phyloP scores from a whole-genome alignment of 2,329 filamentous ascomycete species.

The Aureobasidium namibiae region DNA sequence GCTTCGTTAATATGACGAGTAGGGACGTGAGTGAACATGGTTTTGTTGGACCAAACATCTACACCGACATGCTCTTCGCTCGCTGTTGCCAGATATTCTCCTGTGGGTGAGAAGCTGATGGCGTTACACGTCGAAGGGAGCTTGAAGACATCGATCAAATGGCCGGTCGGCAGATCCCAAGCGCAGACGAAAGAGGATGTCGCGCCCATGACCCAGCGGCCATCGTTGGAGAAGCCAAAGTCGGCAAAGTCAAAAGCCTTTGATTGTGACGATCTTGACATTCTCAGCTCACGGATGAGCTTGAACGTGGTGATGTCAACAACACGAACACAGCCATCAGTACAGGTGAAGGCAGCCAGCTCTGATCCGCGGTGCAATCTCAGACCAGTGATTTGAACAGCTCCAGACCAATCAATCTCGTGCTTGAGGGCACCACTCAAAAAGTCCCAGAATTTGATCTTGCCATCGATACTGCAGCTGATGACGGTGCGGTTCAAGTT shows the following conservation, averaged over 20 bases:
- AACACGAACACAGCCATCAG: slow-evolving; percentile 79
- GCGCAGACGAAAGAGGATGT: slow-evolving; percentile 74
- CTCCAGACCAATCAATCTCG: slow-evolving; percentile 75
- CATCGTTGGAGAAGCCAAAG: slow-evolving; percentile 73
- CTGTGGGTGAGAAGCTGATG: slow-evolving; percentile 78
- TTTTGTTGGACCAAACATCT: slow-evolving; percentile 93
- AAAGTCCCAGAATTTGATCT: slow-evolving; percentile 97
- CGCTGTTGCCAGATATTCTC: slow-evolving; percentile 89
- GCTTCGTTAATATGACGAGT: slow-evolving; percentile 76
- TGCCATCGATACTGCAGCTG: slow-evolving; percentile 83
- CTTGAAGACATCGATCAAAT: slow-evolving; percentile 86
- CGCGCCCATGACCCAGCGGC: slow-evolving; percentile 85
- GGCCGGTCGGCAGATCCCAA: slow-evolving; percentile 93
- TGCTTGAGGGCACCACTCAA: slow-evolving; percentile 69
- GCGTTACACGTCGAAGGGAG: slow-evolving; percentile 72
- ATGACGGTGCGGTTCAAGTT: slow-evolving; percentile 79
- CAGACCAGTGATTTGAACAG: slow-evolving; percentile 66
- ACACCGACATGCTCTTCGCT: slow-evolving; percentile 76
- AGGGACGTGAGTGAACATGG: slow-evolving; percentile 79
- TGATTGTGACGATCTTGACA: slow-evolving; percentile 39
- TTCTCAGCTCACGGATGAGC: slow-evolving; percentile 88
- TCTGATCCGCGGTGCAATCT: slow-evolving; percentile 78
- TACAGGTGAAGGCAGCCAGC: slow-evolving; percentile 78
- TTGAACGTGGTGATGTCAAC: slow-evolving; percentile 86
- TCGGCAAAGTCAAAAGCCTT: slow-evolving; percentile 23